These are phyloP conservation scores for Magnolia kwangsiensis DNA, from an alignment of 164 flowering plant species.

Conservation along the genomic window DNA sequence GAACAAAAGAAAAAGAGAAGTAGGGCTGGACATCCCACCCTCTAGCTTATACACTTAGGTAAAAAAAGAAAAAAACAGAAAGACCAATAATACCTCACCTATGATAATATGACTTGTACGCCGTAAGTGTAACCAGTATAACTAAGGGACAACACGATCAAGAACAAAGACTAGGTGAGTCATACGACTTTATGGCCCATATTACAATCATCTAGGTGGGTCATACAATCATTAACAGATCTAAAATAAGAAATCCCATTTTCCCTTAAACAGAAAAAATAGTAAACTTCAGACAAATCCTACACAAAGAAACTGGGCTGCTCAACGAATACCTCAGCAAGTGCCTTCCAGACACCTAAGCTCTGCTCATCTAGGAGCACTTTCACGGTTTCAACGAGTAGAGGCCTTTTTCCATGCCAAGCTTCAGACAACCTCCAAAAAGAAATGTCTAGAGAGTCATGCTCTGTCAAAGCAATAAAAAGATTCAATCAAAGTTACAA, in stretches of 20 bases:
- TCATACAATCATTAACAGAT: too few relatives aligned
- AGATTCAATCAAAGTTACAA: neutral
- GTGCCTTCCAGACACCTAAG: slow-evolving; percentile 73
- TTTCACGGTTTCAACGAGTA: slow-evolving; percentile 76
- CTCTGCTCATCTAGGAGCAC: slow-evolving; percentile 71
- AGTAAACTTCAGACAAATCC: neutral
- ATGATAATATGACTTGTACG: too few relatives aligned
- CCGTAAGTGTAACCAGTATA: too few relatives aligned
- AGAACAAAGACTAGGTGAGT: too few relatives aligned
- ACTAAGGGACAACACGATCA: too few relatives aligned
- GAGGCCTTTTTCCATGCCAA: slow-evolving; percentile 80
- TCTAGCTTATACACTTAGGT: too few relatives aligned
- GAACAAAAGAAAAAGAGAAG: too few relatives aligned
- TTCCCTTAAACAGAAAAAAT: neutral
- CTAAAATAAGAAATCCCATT: neutral
- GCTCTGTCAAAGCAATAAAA: neutral
- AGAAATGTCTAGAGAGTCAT: slow-evolving; percentile 15
- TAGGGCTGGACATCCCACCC: too few relatives aligned
- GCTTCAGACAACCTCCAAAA: slow-evolving; percentile 79
- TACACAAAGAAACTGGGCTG: neutral
- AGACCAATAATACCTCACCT: too few relatives aligned
- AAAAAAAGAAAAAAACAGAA: too few relatives aligned
- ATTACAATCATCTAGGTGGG: too few relatives aligned
- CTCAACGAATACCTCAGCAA: slow-evolving; percentile 65
- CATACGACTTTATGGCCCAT: too few relatives aligned